Base-by-base conservation (phyloP, 768 basidiomycete species). In the Tremella fuciformis region DNA sequence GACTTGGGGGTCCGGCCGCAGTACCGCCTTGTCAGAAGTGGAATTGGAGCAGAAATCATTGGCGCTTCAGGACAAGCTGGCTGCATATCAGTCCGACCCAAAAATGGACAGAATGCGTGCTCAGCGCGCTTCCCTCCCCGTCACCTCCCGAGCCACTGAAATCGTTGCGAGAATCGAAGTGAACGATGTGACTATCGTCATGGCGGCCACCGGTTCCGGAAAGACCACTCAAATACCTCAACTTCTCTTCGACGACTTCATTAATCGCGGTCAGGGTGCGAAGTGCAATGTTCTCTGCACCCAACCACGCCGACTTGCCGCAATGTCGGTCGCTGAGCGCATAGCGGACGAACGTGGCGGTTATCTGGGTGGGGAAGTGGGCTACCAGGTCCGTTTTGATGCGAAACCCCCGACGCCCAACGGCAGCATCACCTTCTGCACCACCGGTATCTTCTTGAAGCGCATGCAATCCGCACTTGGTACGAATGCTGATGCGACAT, bases 141-240 rank as follows among this genome's bases (percentile, higher is more conserved):
- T 97, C 11, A 85, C 84, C 62, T 81, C 85, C 16, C 83, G 85
- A 60, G 82, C 86, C 1, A 79, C 81, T 3, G 82, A 87, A 9
- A 81, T 96, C 41, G 71, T 94, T 51, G 72, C 81, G 1, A 85
- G 87, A 60, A 85, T 97, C 64, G 78, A 80, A 18, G 78, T 83
- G 26, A 85, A 94, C 75, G 88, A 91, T 13, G 90, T 96, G 58
- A 88, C 88, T 0, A 66, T 77, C 40, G 63, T 74, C 47, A 71
- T 75, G 67, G 76, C 74, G 29, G 67, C 72, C 4, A 75, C 73
- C 8, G 73, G 73, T 85, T 94, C 65, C 85, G 87, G 92, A 1
- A 96, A 96, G 79, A 94, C 91, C 7, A 96, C 92, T 0, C 93
- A 97, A 76, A 84, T 96, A 22, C 93, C 93, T 4, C 93, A 96